Base-by-base conservation (phyloP, 108 stramenopile species). In the Cylindrotheca fusiformis region DNA sequence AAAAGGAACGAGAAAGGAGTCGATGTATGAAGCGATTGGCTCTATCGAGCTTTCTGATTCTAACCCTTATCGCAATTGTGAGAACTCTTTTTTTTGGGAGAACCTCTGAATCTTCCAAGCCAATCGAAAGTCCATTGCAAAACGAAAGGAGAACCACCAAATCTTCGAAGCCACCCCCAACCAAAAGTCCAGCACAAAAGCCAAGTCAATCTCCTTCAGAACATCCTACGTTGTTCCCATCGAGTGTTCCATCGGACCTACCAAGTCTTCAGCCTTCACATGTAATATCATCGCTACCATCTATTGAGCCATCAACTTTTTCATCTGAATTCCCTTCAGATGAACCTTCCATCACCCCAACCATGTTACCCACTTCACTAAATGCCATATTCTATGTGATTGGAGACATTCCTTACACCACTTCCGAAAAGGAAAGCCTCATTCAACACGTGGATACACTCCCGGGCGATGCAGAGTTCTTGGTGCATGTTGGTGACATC, bases 401-500 rank as follows among this genome's bases (percentile, higher is more conserved):
- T 63, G 76, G 70, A 12, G 76, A 77, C 36, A 70, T 67, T 33
- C 76, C 76, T 0, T 77, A 77, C 61, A 41, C 24, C 30, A 49
- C 71, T 25, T 3, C 4, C 1, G 70, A 77, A 47, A 30, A 20
- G 1, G 26, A 20, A 2, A 56, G 6, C 4, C 61, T 77, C 14
- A 60, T 66, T 23, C 20, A 23, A 2, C 65, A 71, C 1, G 64
- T 77, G 19, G 5, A 4, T 8, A 44, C 58, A 18, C 68, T 74
- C 29, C 50, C 46, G 60, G 60, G 55, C 0, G 72, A 68, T 32
- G 73, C 72, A 21, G 80, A 74, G 41, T 82, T 82, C 57, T 26
- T 78, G 30, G 52, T 82, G 0, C 81, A 82, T 71, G 36, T 82
- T 3, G 81, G 81, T 20, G 81, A 82, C 60, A 64, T 82, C 5